Conservation (phyloP, 345 rosid genomes). For the Arabidopsis arenosa region DNA sequence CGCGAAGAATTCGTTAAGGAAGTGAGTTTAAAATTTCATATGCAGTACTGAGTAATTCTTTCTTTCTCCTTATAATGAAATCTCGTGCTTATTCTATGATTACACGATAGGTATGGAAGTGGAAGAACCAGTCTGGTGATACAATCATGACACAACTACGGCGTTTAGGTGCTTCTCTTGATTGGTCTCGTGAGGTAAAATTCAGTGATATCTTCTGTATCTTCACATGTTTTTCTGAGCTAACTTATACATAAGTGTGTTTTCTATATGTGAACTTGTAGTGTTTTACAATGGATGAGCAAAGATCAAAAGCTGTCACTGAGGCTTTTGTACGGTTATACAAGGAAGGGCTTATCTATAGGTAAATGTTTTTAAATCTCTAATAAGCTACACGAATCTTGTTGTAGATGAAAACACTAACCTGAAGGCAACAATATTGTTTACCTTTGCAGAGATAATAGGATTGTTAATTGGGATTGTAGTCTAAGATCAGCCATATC, state of each 20-base stretch:
- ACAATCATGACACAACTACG: conserved; percentile 65
- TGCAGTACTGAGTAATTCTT: too few relatives aligned
- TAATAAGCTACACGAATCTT: too few relatives aligned
- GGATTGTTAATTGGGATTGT: conserved; percentile 89
- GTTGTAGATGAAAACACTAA: too few relatives aligned
- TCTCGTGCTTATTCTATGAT: too few relatives aligned
- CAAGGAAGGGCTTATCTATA: conserved; percentile 77
- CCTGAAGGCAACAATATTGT: too few relatives aligned
- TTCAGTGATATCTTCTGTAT: too few relatives aligned
- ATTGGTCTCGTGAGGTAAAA: conserved; percentile 72
- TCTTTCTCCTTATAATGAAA: too few relatives aligned
- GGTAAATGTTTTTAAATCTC: conserved; percentile 14
- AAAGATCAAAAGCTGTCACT: conserved; percentile 74
- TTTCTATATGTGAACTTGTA: conserved; percentile 10
- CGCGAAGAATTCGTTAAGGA: conserved; percentile 79
- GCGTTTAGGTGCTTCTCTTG: conserved; percentile 81
- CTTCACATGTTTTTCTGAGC: too few relatives aligned
- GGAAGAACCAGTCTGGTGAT: conserved; percentile 21
- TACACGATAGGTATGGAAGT: too few relatives aligned
- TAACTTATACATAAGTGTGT: too few relatives aligned
- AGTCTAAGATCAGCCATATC: conserved; percentile 71
- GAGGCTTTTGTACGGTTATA: conserved; percentile 71
- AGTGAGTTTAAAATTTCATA: conserved; percentile 21
- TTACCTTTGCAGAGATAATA: too few relatives aligned
- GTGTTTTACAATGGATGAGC: conserved; percentile 92